Percentiles rank a stretch among this genome's conserved stretches.
Evolutionary conservation across 371 early-diverging fungal genomes (phyloP).

Genomic region (Lichtheimia corymbifera): DNA sequence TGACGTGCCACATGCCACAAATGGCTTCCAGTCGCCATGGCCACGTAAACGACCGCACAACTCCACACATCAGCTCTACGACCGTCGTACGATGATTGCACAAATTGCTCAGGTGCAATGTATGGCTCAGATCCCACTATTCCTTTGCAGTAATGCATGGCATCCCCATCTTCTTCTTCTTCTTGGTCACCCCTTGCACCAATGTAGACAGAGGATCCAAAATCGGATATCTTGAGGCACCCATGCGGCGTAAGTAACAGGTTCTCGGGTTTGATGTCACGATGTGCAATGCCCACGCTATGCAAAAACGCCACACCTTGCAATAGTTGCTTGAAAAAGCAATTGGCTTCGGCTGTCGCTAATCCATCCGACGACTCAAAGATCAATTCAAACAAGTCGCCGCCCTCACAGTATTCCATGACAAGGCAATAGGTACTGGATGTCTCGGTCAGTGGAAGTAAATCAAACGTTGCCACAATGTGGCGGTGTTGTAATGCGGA

Average conservation of each 20-base stretch:
- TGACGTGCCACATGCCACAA: conserved; percentile 47
- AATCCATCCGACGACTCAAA: conserved; percentile 37
- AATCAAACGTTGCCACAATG: conserved; percentile 88
- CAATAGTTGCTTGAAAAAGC: conserved; percentile 69
- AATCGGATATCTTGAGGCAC: conserved; percentile 87
- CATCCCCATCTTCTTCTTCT: conserved; percentile 16
- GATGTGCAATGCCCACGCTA: conserved; percentile 70
- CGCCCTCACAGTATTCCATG: conserved; percentile 75
- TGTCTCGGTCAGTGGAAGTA: conserved; percentile 71
- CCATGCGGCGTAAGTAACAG: conserved; percentile 57
- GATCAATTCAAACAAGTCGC: conserved; percentile 62
- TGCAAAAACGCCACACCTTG: conserved; percentile 67
- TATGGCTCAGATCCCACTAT: conserved; percentile 57
- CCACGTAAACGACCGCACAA: conserved; percentile 49
- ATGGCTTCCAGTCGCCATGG: conserved; percentile 41
- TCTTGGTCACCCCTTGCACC: conserved; percentile 35
- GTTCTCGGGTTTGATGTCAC: conserved; percentile 85
- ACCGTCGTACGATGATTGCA: conserved; percentile 40
- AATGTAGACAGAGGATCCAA: conserved; percentile 88
- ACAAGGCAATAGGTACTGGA: conserved; percentile 61
- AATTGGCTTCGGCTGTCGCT: conserved; percentile 36
- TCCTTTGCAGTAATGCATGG: conserved; percentile 26
- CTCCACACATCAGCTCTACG: conserved; percentile 54
- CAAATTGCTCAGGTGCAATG: conserved; percentile 57
- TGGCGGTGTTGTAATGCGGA: conserved; percentile 86